These are phyloP conservation scores for Metschnikowia chrysomelidarum DNA, from an alignment of 805 yeast genomes.

Conservation along the genomic window DNA sequence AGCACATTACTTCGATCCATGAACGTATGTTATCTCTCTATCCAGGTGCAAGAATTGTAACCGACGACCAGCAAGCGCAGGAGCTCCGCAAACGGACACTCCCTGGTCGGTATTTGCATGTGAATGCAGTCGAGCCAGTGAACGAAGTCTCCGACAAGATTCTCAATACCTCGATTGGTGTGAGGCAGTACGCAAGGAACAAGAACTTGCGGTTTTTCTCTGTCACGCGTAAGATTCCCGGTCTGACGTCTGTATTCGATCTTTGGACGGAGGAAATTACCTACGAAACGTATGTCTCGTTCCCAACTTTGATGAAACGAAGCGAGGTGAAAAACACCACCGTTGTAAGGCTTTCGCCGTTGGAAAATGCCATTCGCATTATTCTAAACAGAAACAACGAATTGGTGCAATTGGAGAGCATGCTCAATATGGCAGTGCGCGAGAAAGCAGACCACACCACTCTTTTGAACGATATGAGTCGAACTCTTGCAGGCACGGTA, in stretches of 20 bases:
- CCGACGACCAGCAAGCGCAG: conserved; percentile 57
- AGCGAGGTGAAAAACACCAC: conserved; percentile 58
- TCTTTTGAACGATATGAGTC: conserved; percentile 60
- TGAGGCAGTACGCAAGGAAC: conserved; percentile 71
- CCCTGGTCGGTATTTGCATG: conserved; percentile 71
- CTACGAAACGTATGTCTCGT: conserved; percentile 68
- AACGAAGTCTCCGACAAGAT: conserved; percentile 48
- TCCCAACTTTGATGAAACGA: conserved; percentile 87
- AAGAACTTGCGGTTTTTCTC: conserved; percentile 70
- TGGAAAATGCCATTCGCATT: conserved; percentile 75
- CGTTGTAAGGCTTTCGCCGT: conserved; percentile 67
- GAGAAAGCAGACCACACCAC: conserved; percentile 49
- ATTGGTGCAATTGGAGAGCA: conserved; percentile 62
- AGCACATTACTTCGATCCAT: conserved; percentile 80
- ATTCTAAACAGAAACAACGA: conserved; percentile 69
- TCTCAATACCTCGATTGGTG: conserved; percentile 54
- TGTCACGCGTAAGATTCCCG: conserved; percentile 68
- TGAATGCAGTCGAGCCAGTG: conserved; percentile 70
- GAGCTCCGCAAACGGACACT: conserved; percentile 49
- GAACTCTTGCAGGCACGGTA: conserved; percentile 79
- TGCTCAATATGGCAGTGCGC: conserved; percentile 50
- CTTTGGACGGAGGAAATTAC: conserved; percentile 88
- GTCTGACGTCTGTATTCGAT: conserved; percentile 66
- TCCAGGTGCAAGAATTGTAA: conserved; percentile 76
- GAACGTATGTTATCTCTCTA: conserved; percentile 69